Conservation (phyloP, 2,329 filamentous ascomycete genomes). For the Exophiala sp. region DNA sequence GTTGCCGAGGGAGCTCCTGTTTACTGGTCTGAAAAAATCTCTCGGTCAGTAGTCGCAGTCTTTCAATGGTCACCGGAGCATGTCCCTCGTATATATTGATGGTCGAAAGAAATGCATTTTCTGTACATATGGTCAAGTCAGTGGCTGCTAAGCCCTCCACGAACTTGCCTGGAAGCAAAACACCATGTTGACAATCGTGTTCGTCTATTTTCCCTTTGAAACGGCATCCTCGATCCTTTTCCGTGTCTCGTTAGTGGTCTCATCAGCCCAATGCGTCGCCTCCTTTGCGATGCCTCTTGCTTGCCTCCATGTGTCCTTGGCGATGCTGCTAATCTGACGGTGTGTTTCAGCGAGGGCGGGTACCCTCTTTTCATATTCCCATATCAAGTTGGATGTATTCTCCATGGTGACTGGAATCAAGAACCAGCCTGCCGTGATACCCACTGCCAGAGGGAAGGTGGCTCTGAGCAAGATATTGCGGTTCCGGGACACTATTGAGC, state of each 20-base stretch:
- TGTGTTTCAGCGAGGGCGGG: slow-evolving; percentile 81
- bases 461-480: slow-evolving; percentile 79
- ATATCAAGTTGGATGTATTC: slow-evolving; percentile 81
- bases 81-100: background rate
- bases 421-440: slow-evolving; percentile 76
- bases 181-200: background rate
- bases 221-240: slow-evolving; percentile 26
- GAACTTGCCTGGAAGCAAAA: slow-evolving; percentile 2
- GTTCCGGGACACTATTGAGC: slow-evolving; percentile 84
- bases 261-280: slow-evolving; percentile 24
- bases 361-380: slow-evolving; percentile 89
- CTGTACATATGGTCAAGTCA: slow-evolving; percentile 9
- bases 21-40: too few species aligned
- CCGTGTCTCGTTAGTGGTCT: slow-evolving; percentile 20
- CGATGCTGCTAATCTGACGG: slow-evolving; percentile 64
- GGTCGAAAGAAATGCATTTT: slow-evolving; percentile 1
- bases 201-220: slow-evolving; percentile 25
- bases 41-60: too few species aligned
- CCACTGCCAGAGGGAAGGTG: slow-evolving; percentile 72
- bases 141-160: background rate
- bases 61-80: background rate
- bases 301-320: slow-evolving; percentile 60
- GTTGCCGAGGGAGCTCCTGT: too few species aligned
- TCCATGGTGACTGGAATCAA: slow-evolving; percentile 85
- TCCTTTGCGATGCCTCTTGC: slow-evolving; percentile 12